Percentiles rank a stretch among this genome's conserved stretches.
Evolutionary conservation across 1,139 yeast species (phyloP).

Genomic region (Barnettozyma hawaiiensis): DNA sequence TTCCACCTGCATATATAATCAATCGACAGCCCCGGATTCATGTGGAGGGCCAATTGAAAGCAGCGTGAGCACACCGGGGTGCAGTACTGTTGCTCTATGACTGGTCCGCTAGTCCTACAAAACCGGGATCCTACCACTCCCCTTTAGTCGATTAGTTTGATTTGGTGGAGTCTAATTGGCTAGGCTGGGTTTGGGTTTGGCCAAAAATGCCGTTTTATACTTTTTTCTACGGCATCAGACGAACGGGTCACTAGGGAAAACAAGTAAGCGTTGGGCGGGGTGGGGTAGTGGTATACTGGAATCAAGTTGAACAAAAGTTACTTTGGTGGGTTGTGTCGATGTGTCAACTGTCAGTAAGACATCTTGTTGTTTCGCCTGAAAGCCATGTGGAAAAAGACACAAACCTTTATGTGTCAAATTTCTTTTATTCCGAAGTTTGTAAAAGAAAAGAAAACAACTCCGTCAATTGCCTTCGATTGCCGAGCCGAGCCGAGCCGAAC

Average conservation of each 20-base stretch:
- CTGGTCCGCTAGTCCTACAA: neutral
- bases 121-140: neutral
- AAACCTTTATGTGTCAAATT: neutral
- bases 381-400: too few relatives aligned
- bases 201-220: neutral
- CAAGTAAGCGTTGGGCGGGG: too few relatives aligned
- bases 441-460: too few relatives aligned
- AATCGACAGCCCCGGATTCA: too few relatives aligned
- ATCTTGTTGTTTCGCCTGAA: too few relatives aligned
- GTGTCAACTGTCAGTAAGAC: too few relatives aligned
- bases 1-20: neutral
- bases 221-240: neutral
- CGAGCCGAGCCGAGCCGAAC: neutral
- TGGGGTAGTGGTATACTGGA: too few relatives aligned
- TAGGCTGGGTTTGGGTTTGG: too few relatives aligned
- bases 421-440: neutral
- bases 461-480: neutral
- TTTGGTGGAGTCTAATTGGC: neutral
- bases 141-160: neutral
- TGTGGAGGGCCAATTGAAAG: too few relatives aligned
- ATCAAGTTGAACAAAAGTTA: too few relatives aligned
- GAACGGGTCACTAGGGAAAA: neutral
- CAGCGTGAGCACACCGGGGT: too few relatives aligned
- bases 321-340: too few relatives aligned
- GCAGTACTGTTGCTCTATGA: neutral